phyloP scores from a whole-genome alignment of 202 grass and related monocot species.

The Elaeis oleifera region DNA sequence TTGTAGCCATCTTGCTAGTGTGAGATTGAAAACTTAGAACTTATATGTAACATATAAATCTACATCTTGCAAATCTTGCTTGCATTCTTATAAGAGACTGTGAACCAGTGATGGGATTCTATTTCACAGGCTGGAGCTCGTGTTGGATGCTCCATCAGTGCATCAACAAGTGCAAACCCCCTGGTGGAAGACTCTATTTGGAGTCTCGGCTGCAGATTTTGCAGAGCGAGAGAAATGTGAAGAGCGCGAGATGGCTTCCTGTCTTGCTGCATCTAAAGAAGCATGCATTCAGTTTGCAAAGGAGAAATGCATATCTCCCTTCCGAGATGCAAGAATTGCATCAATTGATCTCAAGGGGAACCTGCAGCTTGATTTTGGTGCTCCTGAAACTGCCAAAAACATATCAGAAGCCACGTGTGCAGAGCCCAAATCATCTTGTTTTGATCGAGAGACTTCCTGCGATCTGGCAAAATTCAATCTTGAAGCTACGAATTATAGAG shows the following conservation, averaged over 20 bases:
- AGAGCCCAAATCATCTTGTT: background rate
- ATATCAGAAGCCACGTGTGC: slow-evolving; percentile 3
- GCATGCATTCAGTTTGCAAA: slow-evolving; percentile 71
- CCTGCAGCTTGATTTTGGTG: slow-evolving; percentile 35
- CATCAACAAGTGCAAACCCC: slow-evolving; percentile 67
- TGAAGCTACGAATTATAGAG: slow-evolving; percentile 40
- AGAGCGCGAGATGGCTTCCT: slow-evolving; percentile 59
- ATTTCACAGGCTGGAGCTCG: slow-evolving; percentile 48
- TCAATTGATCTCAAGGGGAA: slow-evolving; percentile 22
- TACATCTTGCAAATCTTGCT: too few relatives aligned
- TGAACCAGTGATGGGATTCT: background rate
- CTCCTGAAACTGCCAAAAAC: background rate
- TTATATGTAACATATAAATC: too few relatives aligned
- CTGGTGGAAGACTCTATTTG: slow-evolving; percentile 76
- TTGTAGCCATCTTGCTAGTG: too few relatives aligned
- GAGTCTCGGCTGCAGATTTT: slow-evolving; percentile 34
- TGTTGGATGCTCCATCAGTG: slow-evolving; percentile 71
- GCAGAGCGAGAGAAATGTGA: slow-evolving; percentile 61
- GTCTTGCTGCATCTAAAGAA: slow-evolving; percentile 57
- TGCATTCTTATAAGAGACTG: background rate
- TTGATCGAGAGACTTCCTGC: background rate
- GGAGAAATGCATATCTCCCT: slow-evolving; percentile 52
- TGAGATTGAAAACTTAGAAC: too few relatives aligned
- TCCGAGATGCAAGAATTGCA: slow-evolving; percentile 72
- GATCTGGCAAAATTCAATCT: background rate